phyloP scores from a whole-genome alignment of 306 rosid genomes.

The Malus fusca region DNA sequence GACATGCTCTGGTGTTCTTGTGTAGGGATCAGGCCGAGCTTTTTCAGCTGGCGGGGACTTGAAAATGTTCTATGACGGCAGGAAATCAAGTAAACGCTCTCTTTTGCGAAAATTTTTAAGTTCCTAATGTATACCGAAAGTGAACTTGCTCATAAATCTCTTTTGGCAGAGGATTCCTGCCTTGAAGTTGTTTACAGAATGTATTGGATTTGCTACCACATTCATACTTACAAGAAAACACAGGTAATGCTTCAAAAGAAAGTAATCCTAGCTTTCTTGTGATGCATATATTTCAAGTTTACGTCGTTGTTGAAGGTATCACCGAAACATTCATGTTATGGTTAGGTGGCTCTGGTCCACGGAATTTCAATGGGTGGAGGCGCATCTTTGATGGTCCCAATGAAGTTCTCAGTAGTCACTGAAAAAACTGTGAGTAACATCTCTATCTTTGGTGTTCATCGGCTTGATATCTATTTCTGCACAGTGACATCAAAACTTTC shows the following conservation, averaged over 20 bases:
- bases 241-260: slow-evolving; percentile 30
- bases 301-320: slow-evolving; percentile 1
- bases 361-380: slow-evolving; percentile 99
- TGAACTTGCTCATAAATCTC: slow-evolving; percentile 8
- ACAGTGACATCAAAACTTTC: slow-evolving; percentile 3
- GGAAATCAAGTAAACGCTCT: slow-evolving; percentile 42
- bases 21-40: slow-evolving; percentile 88
- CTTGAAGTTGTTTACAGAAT: slow-evolving; percentile 82
- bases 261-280: background rate
- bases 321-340: slow-evolving; percentile 7
- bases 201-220: slow-evolving; percentile 93
- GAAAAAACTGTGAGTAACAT: slow-evolving; percentile 69
- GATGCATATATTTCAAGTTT: background rate
- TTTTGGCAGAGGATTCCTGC: slow-evolving; percentile 71
- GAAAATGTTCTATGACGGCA: slow-evolving; percentile 80
- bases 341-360: slow-evolving; percentile 76
- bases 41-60: slow-evolving; percentile 94
- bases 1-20: background rate
- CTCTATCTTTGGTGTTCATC: background rate
- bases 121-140: background rate
- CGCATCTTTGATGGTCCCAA: slow-evolving; percentile 77
- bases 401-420: slow-evolving; percentile 85
- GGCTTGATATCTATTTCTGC: background rate
- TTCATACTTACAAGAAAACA: slow-evolving; percentile 85
- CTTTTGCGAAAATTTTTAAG: background rate